These are phyloP conservation scores for Trifolium repens DNA, from an alignment of 306 rosid genomes.

Conservation along the genomic window DNA sequence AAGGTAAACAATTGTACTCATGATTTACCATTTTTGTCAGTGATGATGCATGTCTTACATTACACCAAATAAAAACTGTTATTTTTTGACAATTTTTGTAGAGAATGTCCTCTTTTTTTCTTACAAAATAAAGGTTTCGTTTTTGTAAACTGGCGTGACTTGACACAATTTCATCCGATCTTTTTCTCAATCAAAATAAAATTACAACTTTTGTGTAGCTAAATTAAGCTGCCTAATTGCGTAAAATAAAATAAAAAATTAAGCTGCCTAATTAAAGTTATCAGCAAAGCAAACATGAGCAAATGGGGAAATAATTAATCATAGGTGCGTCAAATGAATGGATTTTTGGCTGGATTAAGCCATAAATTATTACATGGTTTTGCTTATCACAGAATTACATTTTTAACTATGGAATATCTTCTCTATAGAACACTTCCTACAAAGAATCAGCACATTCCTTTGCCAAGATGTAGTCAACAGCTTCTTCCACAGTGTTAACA, in stretches of 20 bases:
- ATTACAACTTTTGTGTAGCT: background rate
- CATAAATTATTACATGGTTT: constrained; percentile 30
- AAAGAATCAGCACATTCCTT: constrained; percentile 50
- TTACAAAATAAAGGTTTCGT: no score
- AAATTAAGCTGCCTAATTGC: no score
- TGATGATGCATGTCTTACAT: background rate
- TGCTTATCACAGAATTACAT: constrained; percentile 20
- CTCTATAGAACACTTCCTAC: constrained; percentile 11
- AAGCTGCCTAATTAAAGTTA: constrained; percentile 11
- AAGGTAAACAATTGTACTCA: background rate
- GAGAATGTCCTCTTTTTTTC: background rate
- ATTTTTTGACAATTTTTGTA: background rate
- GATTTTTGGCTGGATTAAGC: constrained; percentile 7
- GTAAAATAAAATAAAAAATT: no score
- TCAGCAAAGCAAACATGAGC: background rate
- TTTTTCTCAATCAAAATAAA: no score
- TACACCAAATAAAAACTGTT: background rate
- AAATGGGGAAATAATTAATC: background rate
- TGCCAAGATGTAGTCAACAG: constrained; percentile 62
- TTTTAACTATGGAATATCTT: constrained; percentile 7
- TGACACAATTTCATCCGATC: no score
- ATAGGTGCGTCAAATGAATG: constrained; percentile 22
- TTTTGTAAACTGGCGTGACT: no score
- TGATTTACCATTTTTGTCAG: background rate
- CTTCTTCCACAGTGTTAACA: constrained; percentile 74